phyloP scores from a whole-genome alignment of 176 grass and related monocot species.

The Puya raimondii region DNA sequence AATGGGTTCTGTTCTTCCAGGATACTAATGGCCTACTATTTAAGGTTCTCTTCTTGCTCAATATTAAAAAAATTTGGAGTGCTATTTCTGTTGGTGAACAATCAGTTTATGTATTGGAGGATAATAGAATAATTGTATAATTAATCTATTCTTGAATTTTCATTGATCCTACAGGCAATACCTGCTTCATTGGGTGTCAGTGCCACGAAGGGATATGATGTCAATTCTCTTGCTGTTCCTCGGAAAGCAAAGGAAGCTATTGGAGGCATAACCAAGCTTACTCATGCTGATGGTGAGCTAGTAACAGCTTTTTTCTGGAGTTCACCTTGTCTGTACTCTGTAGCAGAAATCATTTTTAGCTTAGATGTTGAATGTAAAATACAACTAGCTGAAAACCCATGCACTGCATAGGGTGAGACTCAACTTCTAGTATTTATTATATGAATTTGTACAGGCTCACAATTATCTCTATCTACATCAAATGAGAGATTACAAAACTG shows the following conservation, averaged over 20 bases:
- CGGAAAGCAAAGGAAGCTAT: constrained; percentile 96
- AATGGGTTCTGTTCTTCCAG: constrained; percentile 96
- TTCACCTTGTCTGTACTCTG: too few species aligned
- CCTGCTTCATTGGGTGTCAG: constrained; percentile 93
- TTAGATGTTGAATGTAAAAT: too few species aligned
- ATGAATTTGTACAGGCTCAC: too few species aligned
- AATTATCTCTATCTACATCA: too few species aligned
- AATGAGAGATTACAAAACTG: too few species aligned
- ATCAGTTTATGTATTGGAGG: neutral
- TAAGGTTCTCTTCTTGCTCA: constrained; percentile 46
- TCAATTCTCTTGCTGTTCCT: constrained; percentile 95
- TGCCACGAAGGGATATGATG: constrained; percentile 73
- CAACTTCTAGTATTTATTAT: too few species aligned
- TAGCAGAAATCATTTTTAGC: too few species aligned
- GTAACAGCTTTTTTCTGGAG: neutral
- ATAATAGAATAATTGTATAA: neutral
- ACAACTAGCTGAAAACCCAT: too few species aligned
- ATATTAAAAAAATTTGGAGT: neutral
- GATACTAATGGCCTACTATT: constrained; percentile 96
- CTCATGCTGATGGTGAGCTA: constrained; percentile 60
- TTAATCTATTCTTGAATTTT: neutral
- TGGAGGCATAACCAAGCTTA: constrained; percentile 98
- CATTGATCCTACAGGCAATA: constrained; percentile 49
- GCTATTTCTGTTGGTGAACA: neutral
- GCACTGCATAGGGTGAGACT: too few species aligned